These are phyloP conservation scores for Brassica napus DNA, from an alignment of 345 rosid genomes.

Conservation along the genomic window Da-Ae NC_063437.1:11976501-11977000, in stretches of 20 bases:
- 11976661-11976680: slow-evolving; percentile 24
- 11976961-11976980: slow-evolving; percentile 15
- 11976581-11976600: neutral
- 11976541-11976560: slow-evolving; percentile 10
- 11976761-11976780: slow-evolving; percentile 15
- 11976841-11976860: slow-evolving; percentile 16
- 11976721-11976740: slow-evolving; percentile 19
- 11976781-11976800: slow-evolving; percentile 43
- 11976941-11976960: slow-evolving; percentile 34
- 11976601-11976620: slow-evolving; percentile 13
- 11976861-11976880: neutral
- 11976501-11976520: neutral
- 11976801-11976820: slow-evolving; percentile 42
- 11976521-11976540: neutral
- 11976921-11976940: neutral
- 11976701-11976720: slow-evolving; percentile 34
- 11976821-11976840: slow-evolving; percentile 22
- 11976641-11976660: slow-evolving; percentile 19
- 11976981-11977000: slow-evolving; percentile 51
- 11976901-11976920: slow-evolving; percentile 48
- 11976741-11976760: neutral
- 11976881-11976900: slow-evolving; percentile 54
- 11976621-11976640: slow-evolving; percentile 13
- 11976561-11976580: neutral
- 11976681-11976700: slow-evolving; percentile 27